Evolutionary conservation across 352 stramenopile species (phyloP).

Genomic region (Plasmopara muralis): DNA sequence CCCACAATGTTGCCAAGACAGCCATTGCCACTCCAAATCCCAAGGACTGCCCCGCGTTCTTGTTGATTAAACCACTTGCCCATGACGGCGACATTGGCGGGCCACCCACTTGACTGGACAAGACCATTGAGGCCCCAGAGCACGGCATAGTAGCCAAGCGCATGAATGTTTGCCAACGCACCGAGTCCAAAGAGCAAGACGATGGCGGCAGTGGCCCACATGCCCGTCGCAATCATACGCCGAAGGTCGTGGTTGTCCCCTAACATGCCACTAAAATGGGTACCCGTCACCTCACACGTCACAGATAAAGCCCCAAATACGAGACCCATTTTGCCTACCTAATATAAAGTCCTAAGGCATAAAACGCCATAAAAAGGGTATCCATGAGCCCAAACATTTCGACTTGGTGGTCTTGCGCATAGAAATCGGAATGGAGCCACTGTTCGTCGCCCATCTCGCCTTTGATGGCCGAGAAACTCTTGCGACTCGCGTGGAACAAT

Average conservation of each 20-base stretch:
- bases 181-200: slow-evolving; percentile 59
- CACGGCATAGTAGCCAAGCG: slow-evolving; percentile 59
- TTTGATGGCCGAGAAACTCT: slow-evolving; percentile 81
- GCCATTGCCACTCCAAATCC: slow-evolving; percentile 95
- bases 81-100: slow-evolving; percentile 74
- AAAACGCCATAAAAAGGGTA: slow-evolving; percentile 78
- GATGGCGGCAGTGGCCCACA: slow-evolving; percentile 56
- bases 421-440: slow-evolving; percentile 66
- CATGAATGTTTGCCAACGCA: slow-evolving; percentile 51
- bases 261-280: slow-evolving; percentile 41
- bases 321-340: slow-evolving; percentile 23
- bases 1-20: slow-evolving; percentile 95
- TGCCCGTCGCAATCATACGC: slow-evolving; percentile 60
- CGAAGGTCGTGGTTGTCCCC: slow-evolving; percentile 62
- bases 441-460: slow-evolving; percentile 71
- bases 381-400: slow-evolving; percentile 79
- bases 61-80: slow-evolving; percentile 89
- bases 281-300: background rate
- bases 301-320: background rate
- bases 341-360: slow-evolving; percentile 63
- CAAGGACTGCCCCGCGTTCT: slow-evolving; percentile 85
- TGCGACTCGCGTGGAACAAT: slow-evolving; percentile 67
- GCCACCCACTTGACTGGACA: slow-evolving; percentile 75
- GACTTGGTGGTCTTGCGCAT: slow-evolving; percentile 50
- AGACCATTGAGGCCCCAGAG: slow-evolving; percentile 75